These are phyloP conservation scores for Maudiozyma turicensis DNA, from an alignment of 805 yeast genomes.

Conservation along the genomic window DNA sequence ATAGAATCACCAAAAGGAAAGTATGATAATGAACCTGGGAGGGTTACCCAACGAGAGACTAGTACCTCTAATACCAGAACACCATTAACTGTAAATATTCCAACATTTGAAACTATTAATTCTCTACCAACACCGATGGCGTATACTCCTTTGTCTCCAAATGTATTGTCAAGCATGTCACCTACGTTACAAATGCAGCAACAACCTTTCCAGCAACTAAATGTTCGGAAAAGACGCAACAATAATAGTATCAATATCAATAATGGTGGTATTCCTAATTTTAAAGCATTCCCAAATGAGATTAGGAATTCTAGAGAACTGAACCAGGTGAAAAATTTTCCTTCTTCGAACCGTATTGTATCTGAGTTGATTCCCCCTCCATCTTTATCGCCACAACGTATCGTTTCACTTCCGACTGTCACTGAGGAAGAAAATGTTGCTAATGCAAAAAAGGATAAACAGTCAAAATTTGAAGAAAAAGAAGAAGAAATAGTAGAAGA, in stretches of 20 bases:
- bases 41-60: not conserved
- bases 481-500: not conserved
- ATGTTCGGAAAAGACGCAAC: slow-evolving; percentile 12
- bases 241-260: not conserved
- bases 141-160: slow-evolving; percentile 19
- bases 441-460: not conserved
- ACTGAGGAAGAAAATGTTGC: slow-evolving; percentile 8
- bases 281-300: not conserved
- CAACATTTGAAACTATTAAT: slow-evolving; percentile 18
- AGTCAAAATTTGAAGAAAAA: not conserved
- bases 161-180: slow-evolving; percentile 3
- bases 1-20: not conserved
- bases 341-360: slow-evolving; percentile 14
- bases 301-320: slow-evolving; percentile 3
- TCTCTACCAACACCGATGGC: slow-evolving; percentile 27
- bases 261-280: not conserved
- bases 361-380: slow-evolving; percentile 21
- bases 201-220: slow-evolving; percentile 4
- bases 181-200: slow-evolving; percentile 1
- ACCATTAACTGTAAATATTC: slow-evolving; percentile 15
- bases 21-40: not conserved
- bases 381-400: slow-evolving; percentile 13
- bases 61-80: slow-evolving; percentile 5
- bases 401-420: slow-evolving; percentile 19
- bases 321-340: slow-evolving; percentile 3